Base-by-base conservation (phyloP, 2,329 filamentous ascomycete genomes). In the Fusarium caatingaense region DNA sequence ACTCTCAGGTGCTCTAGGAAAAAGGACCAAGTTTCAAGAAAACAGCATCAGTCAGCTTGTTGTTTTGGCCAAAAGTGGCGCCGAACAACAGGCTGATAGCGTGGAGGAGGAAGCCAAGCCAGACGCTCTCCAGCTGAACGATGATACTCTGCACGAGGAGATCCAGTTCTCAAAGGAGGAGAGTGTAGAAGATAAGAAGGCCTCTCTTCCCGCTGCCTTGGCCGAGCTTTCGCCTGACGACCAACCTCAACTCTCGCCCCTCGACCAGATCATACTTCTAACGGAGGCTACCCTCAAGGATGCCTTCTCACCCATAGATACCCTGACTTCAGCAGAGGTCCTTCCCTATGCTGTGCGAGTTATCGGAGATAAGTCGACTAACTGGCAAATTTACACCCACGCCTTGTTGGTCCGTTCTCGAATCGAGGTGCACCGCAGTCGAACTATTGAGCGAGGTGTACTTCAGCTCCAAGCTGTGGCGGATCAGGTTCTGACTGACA, bases 341-440 rank as follows among this genome's bases (percentile, higher is more conserved):
- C 81, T 97, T 2, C 96, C 96, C 0, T 99, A 95, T 77, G 96
- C 96, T 1, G 91, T 91, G 3, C 89, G 96, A 42, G 96, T 98
- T 0, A 85, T 99, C 3, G 88, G 92, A 11, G 94, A 96, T 65
- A 94, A 95, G 72, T 92, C 92, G 47, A 95, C 93, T 1, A 99
- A 98, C 79, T 99, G 96, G 96, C 96, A 98, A 78, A 91, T 98
- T 34, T 98, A 98, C 78, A 98, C 96, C 0, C 94, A 98, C 77
- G 96, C 94, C 0, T 84, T 99, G 11, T 85, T 99, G 0, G 92
- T 98, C 3, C 88, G 96, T 46, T 97, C 93, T 64, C 87, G 96
- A 18, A 95, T 98, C 57, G 96, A 99, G 80, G 87, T 94, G 0
- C 94, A 97, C 80, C 88, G 89, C 56, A 93, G 94, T 56, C 87